phyloP scores from a whole-genome alignment of 2,329 filamentous ascomycete species.

The Sporothrix protearum region DNA sequence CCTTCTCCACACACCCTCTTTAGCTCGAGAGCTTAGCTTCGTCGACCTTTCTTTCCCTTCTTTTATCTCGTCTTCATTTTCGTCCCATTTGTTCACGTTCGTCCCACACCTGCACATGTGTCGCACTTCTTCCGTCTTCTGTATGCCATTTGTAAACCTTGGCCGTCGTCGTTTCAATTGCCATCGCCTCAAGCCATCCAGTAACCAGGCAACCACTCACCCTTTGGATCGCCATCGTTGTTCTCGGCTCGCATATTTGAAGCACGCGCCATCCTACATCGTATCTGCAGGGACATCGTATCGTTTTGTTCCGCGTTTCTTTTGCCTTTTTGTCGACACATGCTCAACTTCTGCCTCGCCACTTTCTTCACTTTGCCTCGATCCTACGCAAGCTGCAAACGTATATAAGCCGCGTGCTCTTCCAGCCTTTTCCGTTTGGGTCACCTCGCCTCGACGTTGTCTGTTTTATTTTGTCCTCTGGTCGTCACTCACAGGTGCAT shows the following conservation, averaged over 20 bases:
- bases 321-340: neutral
- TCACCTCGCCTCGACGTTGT: neutral
- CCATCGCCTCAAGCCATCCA: neutral
- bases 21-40: conserved; percentile 3
- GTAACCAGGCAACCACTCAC: conserved; percentile 8
- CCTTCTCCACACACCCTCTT: conserved; percentile 4
- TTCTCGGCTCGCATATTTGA: conserved; percentile 14
- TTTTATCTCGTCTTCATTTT: neutral
- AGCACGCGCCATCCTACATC: neutral
- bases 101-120: neutral
- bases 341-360: neutral
- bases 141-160: neutral
- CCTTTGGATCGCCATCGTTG: neutral
- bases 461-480: neutral
- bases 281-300: neutral
- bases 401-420: conserved; percentile 11
- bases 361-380: neutral
- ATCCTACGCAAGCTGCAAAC: conserved; percentile 1
- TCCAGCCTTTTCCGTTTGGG: neutral
- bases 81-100: neutral
- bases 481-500: neutral
- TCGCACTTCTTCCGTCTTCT: neutral
- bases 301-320: neutral
- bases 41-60: neutral
- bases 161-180: too few species aligned